These are phyloP conservation scores for Cadophora sp. DNA, from an alignment of 2,329 filamentous ascomycete species.

Conservation along the genomic window DNA sequence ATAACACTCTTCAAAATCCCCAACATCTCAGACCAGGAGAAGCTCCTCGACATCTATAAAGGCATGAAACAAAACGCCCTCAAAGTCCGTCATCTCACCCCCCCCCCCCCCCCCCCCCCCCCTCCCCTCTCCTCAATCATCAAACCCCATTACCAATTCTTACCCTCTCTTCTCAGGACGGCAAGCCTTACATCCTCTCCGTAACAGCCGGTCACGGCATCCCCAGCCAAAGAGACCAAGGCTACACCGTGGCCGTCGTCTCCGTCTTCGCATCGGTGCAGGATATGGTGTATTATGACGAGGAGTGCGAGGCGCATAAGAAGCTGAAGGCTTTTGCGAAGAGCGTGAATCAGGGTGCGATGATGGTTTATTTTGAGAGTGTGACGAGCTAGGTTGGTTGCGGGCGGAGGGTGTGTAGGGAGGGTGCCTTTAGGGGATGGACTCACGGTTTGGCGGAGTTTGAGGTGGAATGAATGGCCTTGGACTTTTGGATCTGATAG, in stretches of 20 bases:
- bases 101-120: no score
- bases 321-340: conserved; percentile 4
- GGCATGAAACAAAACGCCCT: background rate
- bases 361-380: conserved; percentile 13
- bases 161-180: background rate
- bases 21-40: background rate
- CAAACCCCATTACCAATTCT: background rate
- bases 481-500: no score
- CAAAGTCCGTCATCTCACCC: background rate
- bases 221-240: background rate
- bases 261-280: background rate
- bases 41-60: conserved; percentile 2
- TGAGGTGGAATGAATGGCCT: no score
- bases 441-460: no score
- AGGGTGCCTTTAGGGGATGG: background rate
- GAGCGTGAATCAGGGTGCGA: background rate
- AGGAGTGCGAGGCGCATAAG: background rate
- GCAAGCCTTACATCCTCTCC: conserved; percentile 1
- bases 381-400: background rate
- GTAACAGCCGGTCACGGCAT: background rate
- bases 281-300: conserved; percentile 9
- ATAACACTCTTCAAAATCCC: conserved; percentile 10
- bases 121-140: no score
- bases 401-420: background rate
- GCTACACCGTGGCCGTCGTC: background rate